phyloP scores from a whole-genome alignment of 2,329 filamentous ascomycete genomes.

The Neoscytalidium dimidiatum region DNA sequence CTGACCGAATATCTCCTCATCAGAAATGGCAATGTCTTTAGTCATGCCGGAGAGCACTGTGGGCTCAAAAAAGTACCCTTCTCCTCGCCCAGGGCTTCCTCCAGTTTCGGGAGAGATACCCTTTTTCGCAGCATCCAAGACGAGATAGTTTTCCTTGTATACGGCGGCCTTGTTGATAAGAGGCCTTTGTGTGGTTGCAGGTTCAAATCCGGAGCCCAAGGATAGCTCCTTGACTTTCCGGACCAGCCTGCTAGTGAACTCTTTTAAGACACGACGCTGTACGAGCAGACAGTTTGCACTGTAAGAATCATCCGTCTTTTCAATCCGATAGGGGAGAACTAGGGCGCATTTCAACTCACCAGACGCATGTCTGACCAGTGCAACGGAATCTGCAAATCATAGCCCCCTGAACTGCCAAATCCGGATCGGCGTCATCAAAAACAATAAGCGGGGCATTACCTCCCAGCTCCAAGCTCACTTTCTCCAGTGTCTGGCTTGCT shows the following conservation, averaged over 20 bases:
- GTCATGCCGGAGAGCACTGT: constrained; percentile 38
- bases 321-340: too few species aligned
- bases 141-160: constrained; percentile 60
- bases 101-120: constrained; percentile 66
- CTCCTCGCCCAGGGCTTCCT: constrained; percentile 47
- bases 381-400: constrained; percentile 56
- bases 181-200: constrained; percentile 38
- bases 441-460: constrained; percentile 48
- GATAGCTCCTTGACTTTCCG: constrained; percentile 57
- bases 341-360: too few species aligned
- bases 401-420: constrained; percentile 40
- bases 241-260: constrained; percentile 44
- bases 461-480: constrained; percentile 45
- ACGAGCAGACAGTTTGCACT: constrained; percentile 39
- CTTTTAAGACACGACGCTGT: constrained; percentile 39
- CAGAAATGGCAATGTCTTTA: constrained; percentile 35
- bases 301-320: too few species aligned
- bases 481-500: constrained; percentile 45
- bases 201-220: constrained; percentile 60
- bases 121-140: constrained; percentile 63
- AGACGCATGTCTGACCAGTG: constrained; percentile 41
- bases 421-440: constrained; percentile 47
- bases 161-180: constrained; percentile 58
- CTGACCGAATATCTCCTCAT: constrained; percentile 41
- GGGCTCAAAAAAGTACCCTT: constrained; percentile 21